Percentiles rank a stretch among this genome's conserved stretches.
Conservation (phyloP, 1,139 yeast species). For the Zhuliangozyma blackwelliae region DNA sequence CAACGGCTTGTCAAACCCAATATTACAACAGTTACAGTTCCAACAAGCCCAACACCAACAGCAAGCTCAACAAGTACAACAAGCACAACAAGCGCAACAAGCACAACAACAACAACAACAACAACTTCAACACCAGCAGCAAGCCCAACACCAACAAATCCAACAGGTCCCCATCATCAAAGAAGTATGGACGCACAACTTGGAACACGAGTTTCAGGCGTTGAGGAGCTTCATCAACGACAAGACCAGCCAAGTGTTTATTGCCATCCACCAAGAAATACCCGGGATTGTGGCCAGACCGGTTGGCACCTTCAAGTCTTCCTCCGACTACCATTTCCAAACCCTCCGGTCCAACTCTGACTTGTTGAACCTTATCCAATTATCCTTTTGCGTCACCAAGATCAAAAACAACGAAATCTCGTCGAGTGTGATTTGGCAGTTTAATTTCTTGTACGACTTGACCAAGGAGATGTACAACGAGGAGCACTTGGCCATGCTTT, state of each 20-base stretch:
- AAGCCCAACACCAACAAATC: conserved; percentile 5
- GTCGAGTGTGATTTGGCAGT: conserved; percentile 85
- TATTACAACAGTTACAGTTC: conserved; percentile 15
- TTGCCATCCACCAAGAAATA: conserved; percentile 85
- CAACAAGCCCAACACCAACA: conserved; percentile 15
- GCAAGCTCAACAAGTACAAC: conserved; percentile 11
- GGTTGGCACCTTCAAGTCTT: conserved; percentile 88
- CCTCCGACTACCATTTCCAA: conserved; percentile 92
- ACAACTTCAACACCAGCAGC: conserved; percentile 13
- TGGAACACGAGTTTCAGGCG: conserved; percentile 74
- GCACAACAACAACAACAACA: conserved; percentile 11
- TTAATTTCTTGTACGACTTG: conserved; percentile 81
- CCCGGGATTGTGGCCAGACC: conserved; percentile 97
- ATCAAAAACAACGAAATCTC: conserved; percentile 60
- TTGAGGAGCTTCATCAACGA: conserved; percentile 65
- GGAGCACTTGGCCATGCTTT: conserved; percentile 61
- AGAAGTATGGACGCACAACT: conserved; percentile 84
- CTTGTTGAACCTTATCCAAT: conserved; percentile 76
- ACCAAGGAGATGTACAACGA: conserved; percentile 78
- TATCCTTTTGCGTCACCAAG: conserved; percentile 83
- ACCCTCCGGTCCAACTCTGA: conserved; percentile 91
- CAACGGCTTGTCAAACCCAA: conserved; percentile 17
- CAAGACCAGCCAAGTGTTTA: conserved; percentile 53
- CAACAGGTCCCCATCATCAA: conserved; percentile 39
- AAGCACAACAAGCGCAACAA: conserved; percentile 11